Evolutionary conservation across 805 yeast species (phyloP).

Genomic region (Monosporozyma servazzii): DNA sequence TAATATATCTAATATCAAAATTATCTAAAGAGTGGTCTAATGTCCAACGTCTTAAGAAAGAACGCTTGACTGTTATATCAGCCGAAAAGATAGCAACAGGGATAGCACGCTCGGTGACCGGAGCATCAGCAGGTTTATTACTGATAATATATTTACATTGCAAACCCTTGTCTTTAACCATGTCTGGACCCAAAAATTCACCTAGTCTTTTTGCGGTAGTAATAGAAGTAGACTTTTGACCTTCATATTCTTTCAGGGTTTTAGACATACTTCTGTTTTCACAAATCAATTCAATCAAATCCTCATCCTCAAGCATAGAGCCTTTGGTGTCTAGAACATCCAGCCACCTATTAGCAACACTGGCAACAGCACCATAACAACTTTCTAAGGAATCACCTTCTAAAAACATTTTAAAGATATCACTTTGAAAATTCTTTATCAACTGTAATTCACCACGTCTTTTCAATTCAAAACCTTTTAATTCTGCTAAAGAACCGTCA

Average conservation of each 20-base stretch:
- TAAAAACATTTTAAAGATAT: slow-evolving; percentile 81
- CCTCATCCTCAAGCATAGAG: slow-evolving; percentile 81
- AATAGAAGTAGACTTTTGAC: slow-evolving; percentile 88
- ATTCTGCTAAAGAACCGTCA: slow-evolving; percentile 88
- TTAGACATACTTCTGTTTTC: slow-evolving; percentile 95
- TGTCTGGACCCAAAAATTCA: slow-evolving; percentile 89
- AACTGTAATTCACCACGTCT: slow-evolving; percentile 93
- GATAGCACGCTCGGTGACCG: slow-evolving; percentile 91
- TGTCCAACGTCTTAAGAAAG: slow-evolving; percentile 79
- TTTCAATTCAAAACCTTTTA: slow-evolving; percentile 93
- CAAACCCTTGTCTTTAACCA: slow-evolving; percentile 93
- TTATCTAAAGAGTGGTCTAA: slow-evolving; percentile 64
- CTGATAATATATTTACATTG: slow-evolving; percentile 93
- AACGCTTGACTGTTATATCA: slow-evolving; percentile 57
- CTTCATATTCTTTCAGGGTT: slow-evolving; percentile 77
- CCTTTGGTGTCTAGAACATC: slow-evolving; percentile 89
- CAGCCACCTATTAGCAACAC: slow-evolving; percentile 90
- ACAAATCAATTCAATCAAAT: slow-evolving; percentile 86
- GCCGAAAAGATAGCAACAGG: slow-evolving; percentile 95
- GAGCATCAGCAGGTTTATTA: slow-evolving; percentile 69
- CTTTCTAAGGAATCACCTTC: slow-evolving; percentile 71
- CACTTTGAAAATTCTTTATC: slow-evolving; percentile 91
- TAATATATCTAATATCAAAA: slow-evolving; percentile 78
- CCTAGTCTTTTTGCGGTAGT: slow-evolving; percentile 91
- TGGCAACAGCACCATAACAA: slow-evolving; percentile 85